These are phyloP conservation scores for Eucalyptus pauciflora DNA, from an alignment of 345 rosid genomes.

Conservation along the genomic window DNA sequence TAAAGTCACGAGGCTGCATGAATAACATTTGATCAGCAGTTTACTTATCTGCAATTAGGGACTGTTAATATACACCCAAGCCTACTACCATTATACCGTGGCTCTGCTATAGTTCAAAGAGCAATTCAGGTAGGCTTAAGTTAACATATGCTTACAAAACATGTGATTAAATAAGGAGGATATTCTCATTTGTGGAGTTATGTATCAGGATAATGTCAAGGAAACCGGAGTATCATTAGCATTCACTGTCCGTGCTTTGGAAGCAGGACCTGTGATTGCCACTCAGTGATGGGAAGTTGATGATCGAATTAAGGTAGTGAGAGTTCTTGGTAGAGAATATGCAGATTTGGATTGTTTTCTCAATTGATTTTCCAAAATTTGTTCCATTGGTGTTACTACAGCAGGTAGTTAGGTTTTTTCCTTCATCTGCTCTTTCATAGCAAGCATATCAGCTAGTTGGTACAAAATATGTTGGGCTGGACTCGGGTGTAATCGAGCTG, in stretches of 20 bases:
- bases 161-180: neutral
- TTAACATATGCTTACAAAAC: neutral
- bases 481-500: neutral
- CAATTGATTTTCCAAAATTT: neutral
- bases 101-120: constrained; percentile 95
- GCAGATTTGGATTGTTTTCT: neutral
- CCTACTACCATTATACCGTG: constrained; percentile 73
- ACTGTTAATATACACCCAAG: constrained; percentile 93
- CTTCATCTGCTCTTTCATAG: neutral
- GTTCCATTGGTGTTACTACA: neutral
- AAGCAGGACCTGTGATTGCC: constrained; percentile 92
- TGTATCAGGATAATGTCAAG: constrained; percentile 61
- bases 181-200: neutral
- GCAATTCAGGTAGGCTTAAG: constrained; percentile 45
- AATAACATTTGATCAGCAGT: neutral
- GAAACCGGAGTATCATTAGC: constrained; percentile 94
- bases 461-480: neutral
- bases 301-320: constrained; percentile 66
- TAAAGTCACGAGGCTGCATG: neutral
- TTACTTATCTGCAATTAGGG: constrained; percentile 21
- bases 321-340: neutral
- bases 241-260: constrained; percentile 68
- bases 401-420: neutral
- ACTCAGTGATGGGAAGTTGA: constrained; percentile 40
- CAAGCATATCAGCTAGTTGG: neutral